Evolutionary conservation across 495 filamentous ascomycete genomes (phyloP).

Genomic region (Penicillium psychrofluorescens): DNA sequence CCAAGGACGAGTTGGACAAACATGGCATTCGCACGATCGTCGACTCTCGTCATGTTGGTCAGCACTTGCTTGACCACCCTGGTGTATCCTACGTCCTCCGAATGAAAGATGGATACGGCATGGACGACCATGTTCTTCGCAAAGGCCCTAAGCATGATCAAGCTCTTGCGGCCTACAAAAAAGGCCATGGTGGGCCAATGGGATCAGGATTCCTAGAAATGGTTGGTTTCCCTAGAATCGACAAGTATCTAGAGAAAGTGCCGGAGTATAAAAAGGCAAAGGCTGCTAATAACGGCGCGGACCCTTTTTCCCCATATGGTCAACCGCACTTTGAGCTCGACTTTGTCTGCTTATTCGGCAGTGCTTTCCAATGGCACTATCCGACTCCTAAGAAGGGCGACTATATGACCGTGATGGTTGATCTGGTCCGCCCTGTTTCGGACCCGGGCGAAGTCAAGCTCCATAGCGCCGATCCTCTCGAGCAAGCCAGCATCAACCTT

Average conservation of each 20-base stretch:
- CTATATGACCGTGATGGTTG: constrained; percentile 49
- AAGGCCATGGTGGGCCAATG: constrained; percentile 33
- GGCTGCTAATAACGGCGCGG: constrained; percentile 35
- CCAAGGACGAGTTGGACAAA: constrained; percentile 29
- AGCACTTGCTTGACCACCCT: constrained; percentile 52
- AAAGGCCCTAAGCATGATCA: constrained; percentile 5
- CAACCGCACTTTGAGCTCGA: constrained; percentile 60
- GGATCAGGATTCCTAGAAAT: constrained; percentile 41
- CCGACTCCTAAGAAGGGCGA: constrained; percentile 38
- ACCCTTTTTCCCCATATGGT: constrained; percentile 48
- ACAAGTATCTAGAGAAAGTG: constrained; percentile 31
- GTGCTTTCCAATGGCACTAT: constrained; percentile 57
- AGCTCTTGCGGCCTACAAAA: constrained; percentile 32
- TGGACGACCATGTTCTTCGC: constrained; percentile 44
- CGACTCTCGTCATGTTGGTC: constrained; percentile 50
- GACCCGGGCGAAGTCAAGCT: constrained; percentile 39
- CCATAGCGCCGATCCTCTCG: constrained; percentile 39
- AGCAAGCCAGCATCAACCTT: constrained; percentile 48
- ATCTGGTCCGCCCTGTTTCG: constrained; percentile 47
- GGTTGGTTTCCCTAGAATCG: constrained; percentile 42
- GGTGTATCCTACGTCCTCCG: constrained; percentile 39
- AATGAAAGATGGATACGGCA: constrained; percentile 40
- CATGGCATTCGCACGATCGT: constrained; percentile 39
- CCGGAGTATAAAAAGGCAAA: constrained; percentile 36
- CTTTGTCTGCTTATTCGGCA: constrained; percentile 50